These are phyloP conservation scores for Cladobotryum protrusum DNA, from an alignment of 2,329 filamentous ascomycete genomes.

Conservation along the genomic window DNA sequence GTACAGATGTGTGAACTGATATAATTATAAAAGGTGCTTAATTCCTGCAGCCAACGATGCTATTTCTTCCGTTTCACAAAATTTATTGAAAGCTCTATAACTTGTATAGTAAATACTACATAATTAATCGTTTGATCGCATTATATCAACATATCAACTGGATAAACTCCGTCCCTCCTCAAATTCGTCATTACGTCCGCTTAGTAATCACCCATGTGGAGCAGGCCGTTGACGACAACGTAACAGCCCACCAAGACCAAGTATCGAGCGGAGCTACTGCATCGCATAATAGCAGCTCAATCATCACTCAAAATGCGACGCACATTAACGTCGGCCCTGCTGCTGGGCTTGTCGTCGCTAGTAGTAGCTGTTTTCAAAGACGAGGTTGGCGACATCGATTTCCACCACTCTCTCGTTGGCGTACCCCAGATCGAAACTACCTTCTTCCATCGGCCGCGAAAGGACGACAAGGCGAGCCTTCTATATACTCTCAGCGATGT, in stretches of 20 bases:
- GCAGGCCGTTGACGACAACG: background rate
- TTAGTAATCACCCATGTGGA: background rate
- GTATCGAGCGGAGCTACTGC: too few species aligned
- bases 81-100: too few species aligned
- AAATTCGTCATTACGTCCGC: background rate
- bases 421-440: slow-evolving; percentile 75
- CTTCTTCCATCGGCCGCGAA: slow-evolving; percentile 86
- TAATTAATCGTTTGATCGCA: too few species aligned
- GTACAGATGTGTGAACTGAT: too few species aligned
- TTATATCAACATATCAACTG: too few species aligned
- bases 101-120: too few species aligned
- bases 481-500: slow-evolving; percentile 88
- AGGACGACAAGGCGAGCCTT: slow-evolving; percentile 76
- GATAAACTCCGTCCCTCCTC: slow-evolving; percentile 1
- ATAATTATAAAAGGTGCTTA: too few species aligned
- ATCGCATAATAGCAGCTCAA: slow-evolving; percentile 6
- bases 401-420: slow-evolving; percentile 84
- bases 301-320: slow-evolving; percentile 27
- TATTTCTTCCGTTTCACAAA: too few species aligned
- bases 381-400: slow-evolving; percentile 88
- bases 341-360: slow-evolving; percentile 35
- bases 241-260: background rate
- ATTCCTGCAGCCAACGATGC: too few species aligned
- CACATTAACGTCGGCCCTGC: slow-evolving; percentile 29
- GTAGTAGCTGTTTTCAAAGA: slow-evolving; percentile 72